Conservation (phyloP, 2,329 filamentous ascomycete species). For the Fusarium sp. region DNA sequence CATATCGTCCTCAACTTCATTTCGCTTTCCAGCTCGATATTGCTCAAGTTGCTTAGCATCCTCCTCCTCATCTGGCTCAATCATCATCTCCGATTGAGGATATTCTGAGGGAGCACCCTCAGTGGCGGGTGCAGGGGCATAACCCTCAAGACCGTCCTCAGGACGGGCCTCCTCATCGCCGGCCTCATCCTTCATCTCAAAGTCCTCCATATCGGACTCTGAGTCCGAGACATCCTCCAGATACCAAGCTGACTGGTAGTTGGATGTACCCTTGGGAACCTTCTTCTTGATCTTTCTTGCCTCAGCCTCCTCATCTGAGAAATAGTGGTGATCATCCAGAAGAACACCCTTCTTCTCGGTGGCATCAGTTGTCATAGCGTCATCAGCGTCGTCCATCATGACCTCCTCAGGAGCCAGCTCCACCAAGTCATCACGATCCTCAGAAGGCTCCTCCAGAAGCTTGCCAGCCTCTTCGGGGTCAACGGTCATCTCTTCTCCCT, state of each 20-base stretch:
- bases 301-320: slow-evolving; percentile 78
- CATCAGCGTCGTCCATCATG: slow-evolving; percentile 73
- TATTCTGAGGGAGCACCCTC: slow-evolving; percentile 89
- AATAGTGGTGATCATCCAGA: slow-evolving; percentile 97
- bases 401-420: slow-evolving; percentile 89
- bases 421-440: slow-evolving; percentile 84
- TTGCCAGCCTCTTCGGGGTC: slow-evolving; percentile 69
- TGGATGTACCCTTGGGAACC: slow-evolving; percentile 89
- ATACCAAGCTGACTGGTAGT: slow-evolving; percentile 95
- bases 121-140: slow-evolving; percentile 73
- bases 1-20: slow-evolving; percentile 87
- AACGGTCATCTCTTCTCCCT: slow-evolving; percentile 76
- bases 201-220: slow-evolving; percentile 83
- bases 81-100: slow-evolving; percentile 91
- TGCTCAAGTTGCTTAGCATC: slow-evolving; percentile 80
- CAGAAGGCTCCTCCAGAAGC: slow-evolving; percentile 76
- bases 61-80: slow-evolving; percentile 85
- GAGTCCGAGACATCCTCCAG: slow-evolving; percentile 83
- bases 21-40: slow-evolving; percentile 80
- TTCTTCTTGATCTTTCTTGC: slow-evolving; percentile 69
- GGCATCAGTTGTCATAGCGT: slow-evolving; percentile 49
- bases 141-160: slow-evolving; percentile 83
- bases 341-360: slow-evolving; percentile 84
- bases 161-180: slow-evolving; percentile 71
- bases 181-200: slow-evolving; percentile 66